These are phyloP conservation scores for Talaromyces funiculosus DNA, from an alignment of 2,329 filamentous ascomycete species.

Conservation along the genomic window DNA sequence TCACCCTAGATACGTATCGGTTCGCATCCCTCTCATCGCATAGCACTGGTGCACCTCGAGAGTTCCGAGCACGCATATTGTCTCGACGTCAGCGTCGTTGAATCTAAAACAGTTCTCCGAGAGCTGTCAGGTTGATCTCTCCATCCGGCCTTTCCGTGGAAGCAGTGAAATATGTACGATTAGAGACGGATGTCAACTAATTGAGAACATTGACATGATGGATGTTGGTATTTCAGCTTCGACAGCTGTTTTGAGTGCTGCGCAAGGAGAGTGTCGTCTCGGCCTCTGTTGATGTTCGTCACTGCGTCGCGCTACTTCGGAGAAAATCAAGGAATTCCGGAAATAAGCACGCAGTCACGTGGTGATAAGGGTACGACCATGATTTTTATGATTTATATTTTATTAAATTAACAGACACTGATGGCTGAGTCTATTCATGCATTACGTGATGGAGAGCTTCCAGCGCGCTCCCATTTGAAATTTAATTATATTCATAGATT, in stretches of 20 bases:
- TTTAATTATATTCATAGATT: not conserved
- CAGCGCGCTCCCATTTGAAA: no score
- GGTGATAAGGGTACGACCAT: not conserved
- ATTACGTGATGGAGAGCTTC: no score
- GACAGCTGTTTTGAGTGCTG: not conserved
- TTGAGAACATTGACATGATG: not conserved
- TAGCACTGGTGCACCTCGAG: conserved; percentile 9
- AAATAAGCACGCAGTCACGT: conserved; percentile 2
- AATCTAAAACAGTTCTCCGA: not conserved
- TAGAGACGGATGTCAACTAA: not conserved
- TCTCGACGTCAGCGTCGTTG: not conserved
- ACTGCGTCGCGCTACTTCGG: not conserved
- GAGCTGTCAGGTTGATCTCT: not conserved
- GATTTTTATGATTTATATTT: no score
- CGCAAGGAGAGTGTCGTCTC: not conserved
- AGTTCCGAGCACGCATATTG: conserved; percentile 14
- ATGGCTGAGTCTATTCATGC: not conserved
- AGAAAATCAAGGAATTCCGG: conserved; percentile 8
- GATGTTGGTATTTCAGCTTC: not conserved
- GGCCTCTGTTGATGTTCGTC: not conserved
- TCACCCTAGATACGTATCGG: conserved; percentile 57
- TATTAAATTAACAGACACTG: not conserved
- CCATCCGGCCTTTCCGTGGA: not conserved
- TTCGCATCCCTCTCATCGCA: conserved; percentile 44
- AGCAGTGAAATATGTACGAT: not conserved